Conservation (phyloP, 1,284 basidiomycete genomes). For the Papiliotrema terrestris region DNA sequence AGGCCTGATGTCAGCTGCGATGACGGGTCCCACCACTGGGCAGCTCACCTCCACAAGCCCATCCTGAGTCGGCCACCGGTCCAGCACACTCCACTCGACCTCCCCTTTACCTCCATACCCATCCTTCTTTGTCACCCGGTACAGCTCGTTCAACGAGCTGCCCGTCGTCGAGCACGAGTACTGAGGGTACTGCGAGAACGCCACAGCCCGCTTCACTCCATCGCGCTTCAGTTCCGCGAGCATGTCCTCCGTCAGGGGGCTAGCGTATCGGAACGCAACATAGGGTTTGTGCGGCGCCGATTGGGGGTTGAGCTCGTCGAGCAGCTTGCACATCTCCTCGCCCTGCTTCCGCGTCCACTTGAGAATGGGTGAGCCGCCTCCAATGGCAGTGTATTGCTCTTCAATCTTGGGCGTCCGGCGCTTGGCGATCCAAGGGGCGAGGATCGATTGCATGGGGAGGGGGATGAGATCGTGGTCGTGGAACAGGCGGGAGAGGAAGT, state of each 20-base stretch:
- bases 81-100: constrained; percentile 95
- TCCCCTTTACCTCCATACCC: constrained; percentile 52
- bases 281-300: constrained; percentile 96
- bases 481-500: constrained; percentile 91
- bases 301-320: constrained; percentile 88
- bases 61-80: constrained; percentile 93
- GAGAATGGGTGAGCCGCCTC: constrained; percentile 96
- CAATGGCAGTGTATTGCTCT: constrained; percentile 89
- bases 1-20: constrained; percentile 57
- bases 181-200: constrained; percentile 98
- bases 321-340: constrained; percentile 78
- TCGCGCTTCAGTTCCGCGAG: constrained; percentile 82
- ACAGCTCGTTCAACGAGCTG: constrained; percentile 93
- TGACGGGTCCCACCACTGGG: neutral
- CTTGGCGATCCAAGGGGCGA: constrained; percentile 85
- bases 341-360: constrained; percentile 87
- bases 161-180: constrained; percentile 98
- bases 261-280: constrained; percentile 89
- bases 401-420: constrained; percentile 93
- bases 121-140: constrained; percentile 53
- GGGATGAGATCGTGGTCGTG: constrained; percentile 94
- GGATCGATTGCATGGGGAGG: constrained; percentile 80
- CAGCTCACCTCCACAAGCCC: constrained; percentile 81
- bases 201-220: constrained; percentile 87
- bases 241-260: constrained; percentile 80